Percentiles rank a stretch among this genome's conserved stretches.
Evolutionary conservation across 2,329 filamentous ascomycete species (phyloP).

Genomic region (Neoascochyta sp.): DNA sequence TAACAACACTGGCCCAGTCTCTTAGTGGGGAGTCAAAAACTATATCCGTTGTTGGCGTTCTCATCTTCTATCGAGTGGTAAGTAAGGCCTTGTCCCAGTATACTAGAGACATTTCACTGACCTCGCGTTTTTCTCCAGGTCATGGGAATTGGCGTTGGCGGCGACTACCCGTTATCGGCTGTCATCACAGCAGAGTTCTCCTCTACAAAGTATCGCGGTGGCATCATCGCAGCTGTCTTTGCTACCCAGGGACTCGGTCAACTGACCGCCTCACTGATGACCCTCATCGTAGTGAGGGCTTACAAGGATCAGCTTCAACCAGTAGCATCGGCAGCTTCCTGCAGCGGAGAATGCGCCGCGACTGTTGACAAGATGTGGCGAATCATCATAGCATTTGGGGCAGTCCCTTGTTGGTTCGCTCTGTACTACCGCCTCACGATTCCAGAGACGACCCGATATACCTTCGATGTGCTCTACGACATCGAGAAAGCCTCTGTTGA

Average conservation of each 20-base stretch:
- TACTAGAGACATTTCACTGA: too few species aligned
- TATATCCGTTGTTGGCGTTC: slow-evolving; percentile 37
- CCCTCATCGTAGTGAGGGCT: slow-evolving; percentile 67
- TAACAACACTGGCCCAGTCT: slow-evolving; percentile 39
- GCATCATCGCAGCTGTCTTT: slow-evolving; percentile 84
- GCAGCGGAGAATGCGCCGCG: slow-evolving; percentile 60
- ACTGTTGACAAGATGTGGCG: slow-evolving; percentile 90
- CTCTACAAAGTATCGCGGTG: slow-evolving; percentile 78
- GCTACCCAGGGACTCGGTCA: slow-evolving; percentile 85
- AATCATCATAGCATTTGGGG: slow-evolving; percentile 74
- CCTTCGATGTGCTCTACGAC: slow-evolving; percentile 75
- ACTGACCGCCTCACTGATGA: slow-evolving; percentile 69
- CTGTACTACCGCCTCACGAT: slow-evolving; percentile 85
- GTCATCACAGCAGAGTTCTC: slow-evolving; percentile 87
- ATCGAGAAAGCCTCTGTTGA: slow-evolving; percentile 62
- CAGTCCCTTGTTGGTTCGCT: slow-evolving; percentile 73
- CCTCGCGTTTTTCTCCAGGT: slow-evolving; percentile 13
- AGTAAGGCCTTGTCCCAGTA: too few species aligned
- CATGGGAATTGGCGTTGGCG: slow-evolving; percentile 38
- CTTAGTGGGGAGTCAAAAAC: slow-evolving; percentile 35
- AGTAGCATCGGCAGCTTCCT: slow-evolving; percentile 53
- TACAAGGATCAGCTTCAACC: slow-evolving; percentile 62
- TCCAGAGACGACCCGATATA: slow-evolving; percentile 83
- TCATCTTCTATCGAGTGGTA: slow-evolving; percentile 39
- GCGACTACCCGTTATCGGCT: slow-evolving; percentile 64